A percentile compares a stretch with the other conserved stretches of the same genome.
phyloP scores from a whole-genome alignment of 2,329 filamentous ascomycete genomes.

The Cytospora paraplurivora region DNA sequence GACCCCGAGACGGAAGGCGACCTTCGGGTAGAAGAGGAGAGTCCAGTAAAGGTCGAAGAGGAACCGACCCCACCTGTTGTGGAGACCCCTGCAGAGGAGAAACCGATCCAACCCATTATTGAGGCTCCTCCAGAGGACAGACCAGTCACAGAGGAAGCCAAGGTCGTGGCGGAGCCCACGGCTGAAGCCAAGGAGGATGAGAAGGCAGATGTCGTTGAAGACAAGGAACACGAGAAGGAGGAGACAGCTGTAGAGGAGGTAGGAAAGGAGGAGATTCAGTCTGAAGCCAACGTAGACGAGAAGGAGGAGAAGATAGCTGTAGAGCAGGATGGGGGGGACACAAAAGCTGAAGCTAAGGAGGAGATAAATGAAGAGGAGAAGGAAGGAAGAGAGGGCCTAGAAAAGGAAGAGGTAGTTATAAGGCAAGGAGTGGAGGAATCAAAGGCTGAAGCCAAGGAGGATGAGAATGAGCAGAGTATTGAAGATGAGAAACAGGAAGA shows the following conservation, averaged over 20 bases:
- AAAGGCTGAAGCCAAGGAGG: slow-evolving; percentile 18
- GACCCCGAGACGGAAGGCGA: slow-evolving; percentile 52
- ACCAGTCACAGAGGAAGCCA: slow-evolving; percentile 8
- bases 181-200: slow-evolving; percentile 1
- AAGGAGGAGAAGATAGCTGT: not conserved
- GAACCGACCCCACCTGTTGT: slow-evolving; percentile 22
- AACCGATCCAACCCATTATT: slow-evolving; percentile 22
- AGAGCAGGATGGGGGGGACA: too few species aligned
- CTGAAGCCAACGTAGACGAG: slow-evolving; percentile 18
- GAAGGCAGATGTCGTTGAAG: slow-evolving; percentile 30
- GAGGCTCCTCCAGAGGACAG: slow-evolving; percentile 15
- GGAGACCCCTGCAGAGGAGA: not conserved
- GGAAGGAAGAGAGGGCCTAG: not conserved
- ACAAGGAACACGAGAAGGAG: not conserved
- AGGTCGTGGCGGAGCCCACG: not conserved
- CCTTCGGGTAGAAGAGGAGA: slow-evolving; percentile 36
- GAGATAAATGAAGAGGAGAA: slow-evolving; percentile 1
- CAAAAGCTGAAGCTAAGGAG: slow-evolving; percentile 18
- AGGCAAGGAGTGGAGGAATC: slow-evolving; percentile 6
- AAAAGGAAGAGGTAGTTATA: slow-evolving; percentile 25
- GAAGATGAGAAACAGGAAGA: slow-evolving; percentile 29
- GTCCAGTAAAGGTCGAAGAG: slow-evolving; percentile 5
- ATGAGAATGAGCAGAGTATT: not conserved
- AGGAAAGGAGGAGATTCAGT: not conserved
- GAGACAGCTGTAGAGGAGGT: slow-evolving; percentile 3